Evolutionary conservation across 192 early-diverging fungal genomes (phyloP).

Genomic region (Mortierella hygrophila): DNA sequence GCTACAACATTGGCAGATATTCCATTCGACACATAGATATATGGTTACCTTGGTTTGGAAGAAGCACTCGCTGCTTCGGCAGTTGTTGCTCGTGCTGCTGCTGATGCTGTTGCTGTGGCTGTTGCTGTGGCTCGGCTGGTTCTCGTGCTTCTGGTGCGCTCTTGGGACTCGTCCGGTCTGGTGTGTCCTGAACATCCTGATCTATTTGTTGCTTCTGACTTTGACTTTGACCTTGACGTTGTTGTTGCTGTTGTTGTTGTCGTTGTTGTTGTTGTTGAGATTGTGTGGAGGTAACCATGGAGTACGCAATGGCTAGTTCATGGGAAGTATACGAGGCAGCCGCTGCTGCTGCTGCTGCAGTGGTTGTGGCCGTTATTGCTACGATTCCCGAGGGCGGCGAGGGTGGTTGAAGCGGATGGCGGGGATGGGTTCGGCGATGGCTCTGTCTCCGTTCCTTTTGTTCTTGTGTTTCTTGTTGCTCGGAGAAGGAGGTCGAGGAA

Average conservation of each 20-base stretch:
- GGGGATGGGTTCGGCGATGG: neutral
- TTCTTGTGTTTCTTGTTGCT: constrained; percentile 2
- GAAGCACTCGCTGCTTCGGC: neutral
- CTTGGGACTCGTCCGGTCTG: no score
- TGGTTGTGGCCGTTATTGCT: neutral
- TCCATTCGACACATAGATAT: no score
- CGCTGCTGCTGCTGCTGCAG: constrained; percentile 14
- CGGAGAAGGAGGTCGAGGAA: neutral
- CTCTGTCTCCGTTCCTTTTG: neutral
- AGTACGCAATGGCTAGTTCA: constrained; percentile 34
- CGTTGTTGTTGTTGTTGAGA: constrained; percentile 20
- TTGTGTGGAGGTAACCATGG: constrained; percentile 32
- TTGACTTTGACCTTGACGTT: neutral
- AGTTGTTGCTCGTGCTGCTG: neutral
- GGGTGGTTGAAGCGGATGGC: neutral
- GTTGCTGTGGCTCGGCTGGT: neutral
- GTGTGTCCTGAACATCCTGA: neutral
- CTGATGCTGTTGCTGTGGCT: neutral
- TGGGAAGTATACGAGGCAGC: constrained; percentile 27
- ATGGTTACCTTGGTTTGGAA: neutral
- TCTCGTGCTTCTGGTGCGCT: no score
- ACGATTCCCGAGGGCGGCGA: neutral
- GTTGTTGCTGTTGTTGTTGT: constrained; percentile 18
- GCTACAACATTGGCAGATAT: no score
- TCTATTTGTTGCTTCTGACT: neutral